These are phyloP conservation scores for Spergularia azorica DNA, from an alignment of 179 eudicot genomes.

Conservation along the genomic window DNA sequence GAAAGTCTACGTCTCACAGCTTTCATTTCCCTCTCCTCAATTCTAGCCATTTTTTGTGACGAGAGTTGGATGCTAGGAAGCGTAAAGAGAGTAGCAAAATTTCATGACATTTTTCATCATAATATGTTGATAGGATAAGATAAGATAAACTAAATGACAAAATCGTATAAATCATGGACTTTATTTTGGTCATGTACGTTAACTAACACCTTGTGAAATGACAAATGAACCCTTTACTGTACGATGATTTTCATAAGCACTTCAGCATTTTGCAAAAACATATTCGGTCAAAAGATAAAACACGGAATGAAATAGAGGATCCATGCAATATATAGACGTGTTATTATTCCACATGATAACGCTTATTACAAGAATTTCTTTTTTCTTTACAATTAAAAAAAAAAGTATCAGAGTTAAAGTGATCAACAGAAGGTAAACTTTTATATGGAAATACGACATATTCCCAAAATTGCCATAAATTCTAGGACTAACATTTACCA, in stretches of 20 bases:
- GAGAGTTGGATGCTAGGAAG: background rate
- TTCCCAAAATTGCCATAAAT: background rate
- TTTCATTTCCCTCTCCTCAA: constrained; percentile 29
- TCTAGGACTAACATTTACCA: constrained; percentile 5
- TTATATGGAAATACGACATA: background rate
- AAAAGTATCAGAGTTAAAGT: too few relatives aligned
- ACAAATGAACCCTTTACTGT: constrained; percentile 6
- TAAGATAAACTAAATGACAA: constrained; percentile 18
- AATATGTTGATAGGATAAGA: constrained; percentile 27
- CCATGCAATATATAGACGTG: too few relatives aligned
- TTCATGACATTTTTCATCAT: background rate
- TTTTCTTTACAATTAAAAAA: too few relatives aligned
- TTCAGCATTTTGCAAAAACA: too few relatives aligned
- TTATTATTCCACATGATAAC: too few relatives aligned
- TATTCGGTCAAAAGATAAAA: too few relatives aligned
- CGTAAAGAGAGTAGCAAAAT: constrained; percentile 4
- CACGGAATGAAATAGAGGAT: too few relatives aligned
- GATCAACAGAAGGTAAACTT: background rate
- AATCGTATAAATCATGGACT: background rate
- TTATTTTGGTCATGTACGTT: background rate
- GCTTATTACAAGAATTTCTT: too few relatives aligned
- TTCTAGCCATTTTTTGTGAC: constrained; percentile 15
- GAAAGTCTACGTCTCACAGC: constrained; percentile 48
- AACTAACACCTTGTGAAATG: background rate
- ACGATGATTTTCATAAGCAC: background rate